Evolutionary conservation across 352 stramenopile species (phyloP), one percentile per base, ranked within the genome.

Genomic region (Pythium coloratum): DNA sequence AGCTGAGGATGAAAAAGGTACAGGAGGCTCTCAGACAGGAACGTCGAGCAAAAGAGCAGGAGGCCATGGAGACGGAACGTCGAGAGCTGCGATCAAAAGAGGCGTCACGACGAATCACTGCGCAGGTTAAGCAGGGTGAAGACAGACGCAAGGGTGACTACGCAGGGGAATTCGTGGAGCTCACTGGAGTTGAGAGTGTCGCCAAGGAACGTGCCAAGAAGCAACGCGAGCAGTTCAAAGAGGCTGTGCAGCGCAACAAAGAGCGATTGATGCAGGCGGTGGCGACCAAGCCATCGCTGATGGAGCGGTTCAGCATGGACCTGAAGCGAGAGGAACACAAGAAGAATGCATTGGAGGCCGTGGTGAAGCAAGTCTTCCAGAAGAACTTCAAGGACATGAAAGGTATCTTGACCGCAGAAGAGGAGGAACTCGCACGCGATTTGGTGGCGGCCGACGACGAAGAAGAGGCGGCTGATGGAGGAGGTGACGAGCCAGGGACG

Each of bases 291-390:
- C 81, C 85, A 18, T 87, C 81, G 57, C 77, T 93, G 49, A 91
- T 93, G 81, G 85, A 93, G 69, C 74, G 82, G 9, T 93, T 91
- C 66, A 76, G 77, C 9, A 93, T 84, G 1, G 72, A 76, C 7
- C 70, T 91, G 14, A 81, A 93, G 75, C 83, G 84, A 14, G 82
- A 91, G 38, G 77, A 86, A 32, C 78, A 90, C 71, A 89, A 86
- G 73, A 80, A 81, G 40, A 71, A 84, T 28, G 85, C 85, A 7
- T 69, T 93, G 4, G 80, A 88, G 64, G 76, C 79, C 1, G 82
- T 93, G 2, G 83, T 93, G 20, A 86, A 80, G 55, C 90, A 87
- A 24, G 85, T 93, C 9, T 91, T 93, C 59, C 66, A 80, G n/a
- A 81, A 81, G 10, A 79, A 90, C 55, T 50, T 88, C 32, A 73